phyloP scores from a whole-genome alignment of 176 grass and related monocot species.

The Thinopyrum elongatum region DNA sequence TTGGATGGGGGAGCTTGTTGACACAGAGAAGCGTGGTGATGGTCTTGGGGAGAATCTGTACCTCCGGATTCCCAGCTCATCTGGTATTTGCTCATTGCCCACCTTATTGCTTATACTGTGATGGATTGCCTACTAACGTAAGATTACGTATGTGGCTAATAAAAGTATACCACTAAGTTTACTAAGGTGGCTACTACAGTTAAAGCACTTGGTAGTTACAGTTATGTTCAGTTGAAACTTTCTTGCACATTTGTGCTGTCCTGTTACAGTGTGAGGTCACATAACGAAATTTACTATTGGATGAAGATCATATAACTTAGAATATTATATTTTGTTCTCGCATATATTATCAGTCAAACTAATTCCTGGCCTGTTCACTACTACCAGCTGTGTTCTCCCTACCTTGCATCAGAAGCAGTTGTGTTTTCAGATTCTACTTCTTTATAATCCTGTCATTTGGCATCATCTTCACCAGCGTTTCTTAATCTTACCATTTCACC shows the following conservation, averaged over 20 bases:
- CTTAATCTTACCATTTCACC: background rate
- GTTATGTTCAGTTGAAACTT: background rate
- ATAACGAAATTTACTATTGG: background rate
- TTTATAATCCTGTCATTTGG: background rate
- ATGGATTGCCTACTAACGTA: background rate
- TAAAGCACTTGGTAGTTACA: background rate
- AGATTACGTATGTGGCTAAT: background rate
- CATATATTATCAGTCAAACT: background rate
- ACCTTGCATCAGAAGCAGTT: background rate
- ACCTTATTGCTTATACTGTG: background rate
- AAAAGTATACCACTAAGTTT: background rate
- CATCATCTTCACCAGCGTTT: background rate
- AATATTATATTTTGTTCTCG: background rate
- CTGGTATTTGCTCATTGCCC: constrained; percentile 27
- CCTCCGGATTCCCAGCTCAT: constrained; percentile 5
- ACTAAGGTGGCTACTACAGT: background rate
- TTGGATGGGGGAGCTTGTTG: constrained; percentile 51
- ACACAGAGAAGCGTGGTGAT: constrained; percentile 15
- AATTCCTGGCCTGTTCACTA: background rate
- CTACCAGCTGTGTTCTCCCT: background rate
- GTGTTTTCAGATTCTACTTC: background rate
- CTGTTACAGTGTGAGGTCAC: background rate
- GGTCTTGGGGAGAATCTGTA: constrained; percentile 38
- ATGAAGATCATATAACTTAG: background rate
- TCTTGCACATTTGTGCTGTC: background rate